phyloP scores from a whole-genome alignment of 2,329 filamentous ascomycete species.

The Colletotrichum filicis region DNA sequence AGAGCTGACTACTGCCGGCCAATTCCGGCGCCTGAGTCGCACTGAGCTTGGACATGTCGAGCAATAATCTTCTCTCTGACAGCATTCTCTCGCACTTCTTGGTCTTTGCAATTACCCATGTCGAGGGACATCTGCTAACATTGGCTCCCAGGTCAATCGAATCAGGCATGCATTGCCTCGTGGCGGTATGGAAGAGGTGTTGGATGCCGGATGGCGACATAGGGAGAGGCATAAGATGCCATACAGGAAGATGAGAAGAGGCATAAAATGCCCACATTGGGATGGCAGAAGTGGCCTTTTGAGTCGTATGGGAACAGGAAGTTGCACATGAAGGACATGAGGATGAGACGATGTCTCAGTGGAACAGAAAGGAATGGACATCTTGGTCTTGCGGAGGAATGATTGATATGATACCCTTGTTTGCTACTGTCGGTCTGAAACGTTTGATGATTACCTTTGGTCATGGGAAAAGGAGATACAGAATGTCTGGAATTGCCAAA shows the following conservation, averaged over 20 bases:
- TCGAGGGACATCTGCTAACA: slow-evolving; percentile 2
- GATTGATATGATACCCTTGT: not conserved
- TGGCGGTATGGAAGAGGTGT: not conserved
- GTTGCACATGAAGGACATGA: not conserved
- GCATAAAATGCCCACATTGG: not conserved
- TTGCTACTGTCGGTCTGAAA: not conserved
- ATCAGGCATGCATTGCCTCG: not conserved
- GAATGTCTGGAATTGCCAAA: not conserved
- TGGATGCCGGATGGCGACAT: too few relatives aligned
- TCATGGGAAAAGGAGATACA: not conserved
- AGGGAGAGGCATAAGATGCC: not conserved
- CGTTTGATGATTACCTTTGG: not conserved
- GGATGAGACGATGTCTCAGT: not conserved
- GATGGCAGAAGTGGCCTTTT: not conserved
- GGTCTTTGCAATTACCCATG: not conserved
- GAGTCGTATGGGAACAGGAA: not conserved
- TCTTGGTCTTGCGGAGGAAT: not conserved
- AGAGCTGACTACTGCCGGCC: slow-evolving; percentile 38
- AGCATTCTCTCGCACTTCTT: slow-evolving; percentile 7
- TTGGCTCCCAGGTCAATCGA: not conserved
- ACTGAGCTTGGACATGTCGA: slow-evolving; percentile 56
- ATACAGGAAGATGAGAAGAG: too few relatives aligned
- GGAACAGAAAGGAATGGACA: not conserved
- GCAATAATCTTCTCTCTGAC: slow-evolving; percentile 68
- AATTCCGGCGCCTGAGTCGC: slow-evolving; percentile 38